Evolutionary conservation across 306 rosid genomes (phyloP).

Genomic region (Medicago truncatula): MtrunA17r5.0-ANR NC_053044.1:35997001-35997500

Average conservation of each 20-base stretch:
- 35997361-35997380: conserved; percentile 32
- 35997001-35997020: conserved; percentile 41
- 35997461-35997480: neutral
- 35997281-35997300: neutral
- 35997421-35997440: neutral
- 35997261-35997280: neutral
- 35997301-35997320: neutral
- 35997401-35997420: neutral
- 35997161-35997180: conserved; percentile 35
- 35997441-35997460: neutral
- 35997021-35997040: conserved; percentile 50
- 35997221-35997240: conserved; percentile 23
- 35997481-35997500: too few relatives aligned
- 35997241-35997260: conserved; percentile 1
- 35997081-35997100: conserved; percentile 38
- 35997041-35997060: conserved; percentile 15
- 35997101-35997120: conserved; percentile 54
- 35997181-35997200: conserved; percentile 30
- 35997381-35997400: neutral
- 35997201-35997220: conserved; percentile 37
- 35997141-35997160: conserved; percentile 68
- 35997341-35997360: conserved; percentile 23
- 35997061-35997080: conserved; percentile 31
- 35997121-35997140: conserved; percentile 60
- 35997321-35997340: conserved; percentile 51